A percentile compares a stretch with the other conserved stretches of the same genome.
Evolutionary conservation across 441 rosid species (phyloP).

Genomic region (Syzygium syzygioides): DNA sequence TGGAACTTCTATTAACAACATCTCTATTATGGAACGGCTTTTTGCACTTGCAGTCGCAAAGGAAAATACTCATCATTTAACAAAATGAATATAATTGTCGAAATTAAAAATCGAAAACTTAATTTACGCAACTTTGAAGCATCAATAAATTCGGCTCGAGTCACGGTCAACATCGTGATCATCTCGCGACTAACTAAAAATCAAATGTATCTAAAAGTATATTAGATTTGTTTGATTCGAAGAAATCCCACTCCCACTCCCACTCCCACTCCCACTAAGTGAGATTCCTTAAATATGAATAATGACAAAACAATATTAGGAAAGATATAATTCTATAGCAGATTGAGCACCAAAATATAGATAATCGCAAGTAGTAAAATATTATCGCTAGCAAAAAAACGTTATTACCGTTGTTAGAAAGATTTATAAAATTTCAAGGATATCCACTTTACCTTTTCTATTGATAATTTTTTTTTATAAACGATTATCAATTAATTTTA

Average conservation of each 20-base stretch:
- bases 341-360: neutral
- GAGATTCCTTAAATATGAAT: neutral
- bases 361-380: neutral
- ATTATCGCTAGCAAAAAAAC: neutral
- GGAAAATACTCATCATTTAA: neutral
- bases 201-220: neutral
- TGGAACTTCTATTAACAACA: neutral
- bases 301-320: neutral
- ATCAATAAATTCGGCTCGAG: neutral
- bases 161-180: neutral
- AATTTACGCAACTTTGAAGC: neutral
- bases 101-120: neutral
- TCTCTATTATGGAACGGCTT: neutral
- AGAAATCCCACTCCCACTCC: neutral
- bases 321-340: neutral
- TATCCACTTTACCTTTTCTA: neutral
- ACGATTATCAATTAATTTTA: neutral
- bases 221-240: neutral
- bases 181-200: neutral
- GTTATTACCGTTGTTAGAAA: neutral
- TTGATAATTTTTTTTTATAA: too few species aligned
- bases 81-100: neutral
- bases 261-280: neutral
- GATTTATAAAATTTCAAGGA: neutral
- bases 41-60: neutral